Base-by-base conservation (phyloP, 495 filamentous ascomycete species). In the Penicillium fimorum region DNA sequence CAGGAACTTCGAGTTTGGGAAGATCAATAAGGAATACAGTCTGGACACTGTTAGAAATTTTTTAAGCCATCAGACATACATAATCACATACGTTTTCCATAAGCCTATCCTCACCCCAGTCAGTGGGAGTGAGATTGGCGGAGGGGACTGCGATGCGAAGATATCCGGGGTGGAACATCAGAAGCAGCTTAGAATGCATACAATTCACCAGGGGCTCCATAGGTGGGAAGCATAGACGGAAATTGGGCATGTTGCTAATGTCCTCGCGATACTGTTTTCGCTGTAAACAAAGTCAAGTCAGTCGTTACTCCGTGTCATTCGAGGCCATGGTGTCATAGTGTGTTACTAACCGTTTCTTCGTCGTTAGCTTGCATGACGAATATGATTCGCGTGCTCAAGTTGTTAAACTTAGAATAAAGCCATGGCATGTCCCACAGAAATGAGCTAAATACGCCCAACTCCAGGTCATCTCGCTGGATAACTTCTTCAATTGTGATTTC, bases 401-500 rank as follows among this genome's bases (percentile, higher is more conserved):
- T 61, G 30, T 86, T 72, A 8, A 90, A 55, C 62, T 91, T 91
- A 0, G 64, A 66, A 11, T 85, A 76, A 4, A 91, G 55, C 89
- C 89, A 92, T 10, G 85, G 78, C 17, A 85, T 79, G 61, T 97
- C 89, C 86, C 90, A 92, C 61, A 93, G 81, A 56, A 87, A 98
- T 2, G 93, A 88, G 59, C 91, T 94, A 3, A 98, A 71, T 1
- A 97, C 81, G 0, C 91, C 94, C 20, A 90, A 74, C 18, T 86
- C 74, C 0, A 97, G 77, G 35, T 87, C 79, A 5, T 79, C 67
- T 40, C 81, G 82, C 66, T 95, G 87, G 0, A 98, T 70, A 1
- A 97, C 86, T 64, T 97, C 94, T 66, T 96, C 91, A 40, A 98
- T 84, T 60, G 85, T 95, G 63, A 97, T 91, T 53, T 96, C 91